phyloP scores from a whole-genome alignment of 2,329 filamentous ascomycete species.

The Colletotrichum paranaense region DNA sequence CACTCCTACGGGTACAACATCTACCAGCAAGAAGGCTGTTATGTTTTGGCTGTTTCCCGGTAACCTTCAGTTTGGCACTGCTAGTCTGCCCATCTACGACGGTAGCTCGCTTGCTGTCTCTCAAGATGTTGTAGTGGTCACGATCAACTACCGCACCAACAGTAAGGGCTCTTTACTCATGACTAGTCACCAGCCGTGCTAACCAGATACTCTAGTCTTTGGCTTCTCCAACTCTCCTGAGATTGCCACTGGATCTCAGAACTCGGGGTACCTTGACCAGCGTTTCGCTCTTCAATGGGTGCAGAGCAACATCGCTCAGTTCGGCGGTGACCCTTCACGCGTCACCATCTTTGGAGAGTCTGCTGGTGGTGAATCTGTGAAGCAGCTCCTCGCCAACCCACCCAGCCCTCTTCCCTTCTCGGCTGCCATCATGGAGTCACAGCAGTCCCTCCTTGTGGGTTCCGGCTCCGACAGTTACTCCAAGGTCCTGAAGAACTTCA shows the following conservation, averaged over 20 bases:
- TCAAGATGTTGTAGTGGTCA: conserved; percentile 31
- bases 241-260: conserved; percentile 46
- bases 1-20: conserved; percentile 36
- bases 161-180: neutral
- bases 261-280: conserved; percentile 66
- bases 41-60: conserved; percentile 37
- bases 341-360: conserved; percentile 72
- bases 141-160: conserved; percentile 33
- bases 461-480: conserved; percentile 22
- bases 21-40: conserved; percentile 34
- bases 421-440: conserved; percentile 32
- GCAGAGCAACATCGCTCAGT: conserved; percentile 68
- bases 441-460: conserved; percentile 24
- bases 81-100: conserved; percentile 27
- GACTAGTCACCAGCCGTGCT: neutral
- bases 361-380: conserved; percentile 57
- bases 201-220: conserved; percentile 3
- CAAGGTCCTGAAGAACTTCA: conserved; percentile 24
- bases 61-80: conserved; percentile 32
- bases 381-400: conserved; percentile 40
- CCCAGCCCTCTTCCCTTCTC: conserved; percentile 40
- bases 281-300: conserved; percentile 69
- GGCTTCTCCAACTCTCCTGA: conserved; percentile 35
- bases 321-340: conserved; percentile 71
- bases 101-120: conserved; percentile 18